These are phyloP conservation scores for Coemansia sp. DNA, from an alignment of 192 early-diverging fungal genomes.

Conservation along the genomic window DNA sequence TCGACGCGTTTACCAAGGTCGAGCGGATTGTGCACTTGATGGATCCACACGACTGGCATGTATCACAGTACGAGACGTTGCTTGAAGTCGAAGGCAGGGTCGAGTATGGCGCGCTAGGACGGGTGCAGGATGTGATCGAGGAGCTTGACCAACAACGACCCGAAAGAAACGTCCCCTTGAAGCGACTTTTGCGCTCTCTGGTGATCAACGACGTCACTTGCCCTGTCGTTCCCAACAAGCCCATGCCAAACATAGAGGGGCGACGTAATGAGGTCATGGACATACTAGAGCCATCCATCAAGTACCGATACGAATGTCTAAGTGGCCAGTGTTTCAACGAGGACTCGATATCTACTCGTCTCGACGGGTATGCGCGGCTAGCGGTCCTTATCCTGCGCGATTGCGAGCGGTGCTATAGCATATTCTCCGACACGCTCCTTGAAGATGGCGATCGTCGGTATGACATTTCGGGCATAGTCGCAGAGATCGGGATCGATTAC, in stretches of 20 bases:
- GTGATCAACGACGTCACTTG: conserved; percentile 43
- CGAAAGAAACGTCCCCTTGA: conserved; percentile 16
- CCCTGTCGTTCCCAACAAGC: conserved; percentile 41
- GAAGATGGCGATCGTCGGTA: conserved; percentile 51
- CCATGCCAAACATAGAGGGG: conserved; percentile 40
- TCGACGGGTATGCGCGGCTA: conserved; percentile 46
- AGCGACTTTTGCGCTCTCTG: conserved; percentile 28
- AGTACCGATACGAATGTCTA: conserved; percentile 47
- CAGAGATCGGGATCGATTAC: conserved; percentile 44
- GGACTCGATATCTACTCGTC: conserved; percentile 14
- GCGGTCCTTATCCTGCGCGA: conserved; percentile 38
- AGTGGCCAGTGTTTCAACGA: conserved; percentile 41
- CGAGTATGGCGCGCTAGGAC: conserved; percentile 37
- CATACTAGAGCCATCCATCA: conserved; percentile 32
- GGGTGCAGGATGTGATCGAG: conserved; percentile 42
- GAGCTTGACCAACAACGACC: conserved; percentile 29
- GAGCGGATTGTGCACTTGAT: conserved; percentile 52
- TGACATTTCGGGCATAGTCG: conserved; percentile 48
- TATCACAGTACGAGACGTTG: conserved; percentile 41
- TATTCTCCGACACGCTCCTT: conserved; percentile 43
- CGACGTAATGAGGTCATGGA: conserved; percentile 35
- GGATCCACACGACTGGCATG: conserved; percentile 48
- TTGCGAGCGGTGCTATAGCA: conserved; percentile 29
- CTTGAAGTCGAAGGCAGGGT: conserved; percentile 34
- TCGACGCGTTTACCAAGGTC: conserved; percentile 50